Evolutionary conservation across 352 stramenopile genomes (phyloP).

Genomic region (Phytophthora rubi): DNA sequence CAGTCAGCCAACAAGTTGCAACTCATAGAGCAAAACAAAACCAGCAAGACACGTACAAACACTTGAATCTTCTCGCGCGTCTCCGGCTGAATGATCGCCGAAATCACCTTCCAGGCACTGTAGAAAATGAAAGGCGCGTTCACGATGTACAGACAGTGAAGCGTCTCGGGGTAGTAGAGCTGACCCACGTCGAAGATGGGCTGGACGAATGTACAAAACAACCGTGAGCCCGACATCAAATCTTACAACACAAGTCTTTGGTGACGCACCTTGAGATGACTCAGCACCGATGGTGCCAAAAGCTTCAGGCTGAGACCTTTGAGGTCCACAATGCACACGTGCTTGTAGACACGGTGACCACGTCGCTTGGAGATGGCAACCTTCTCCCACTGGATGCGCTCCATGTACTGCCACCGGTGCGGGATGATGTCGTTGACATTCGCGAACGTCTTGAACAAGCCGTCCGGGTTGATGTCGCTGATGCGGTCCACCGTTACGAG

Average conservation of each 20-base stretch:
- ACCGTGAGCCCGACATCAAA: background rate
- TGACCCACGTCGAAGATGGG: constrained; percentile 83
- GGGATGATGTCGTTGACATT: constrained; percentile 63
- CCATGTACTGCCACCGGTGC: constrained; percentile 79
- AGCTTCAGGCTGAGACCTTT: constrained; percentile 78
- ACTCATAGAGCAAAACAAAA: background rate
- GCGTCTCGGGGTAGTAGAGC: constrained; percentile 83
- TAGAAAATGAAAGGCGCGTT: constrained; percentile 88
- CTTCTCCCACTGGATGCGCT: constrained; percentile 84
- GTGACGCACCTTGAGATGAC: constrained; percentile 63
- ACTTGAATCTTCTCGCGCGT: constrained; percentile 88
- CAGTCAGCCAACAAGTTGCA: background rate
- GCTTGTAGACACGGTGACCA: constrained; percentile 76
- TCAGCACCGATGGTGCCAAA: constrained; percentile 56
- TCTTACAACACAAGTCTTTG: background rate
- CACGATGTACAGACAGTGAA: constrained; percentile 80
- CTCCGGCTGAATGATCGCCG: constrained; percentile 68
- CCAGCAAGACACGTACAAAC: constrained; percentile 49
- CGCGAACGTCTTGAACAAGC: constrained; percentile 64
- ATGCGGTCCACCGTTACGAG: constrained; percentile 74
- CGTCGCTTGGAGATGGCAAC: constrained; percentile 67
- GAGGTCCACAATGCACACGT: constrained; percentile 85
- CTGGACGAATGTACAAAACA: constrained; percentile 29
- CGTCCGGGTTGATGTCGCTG: constrained; percentile 67
- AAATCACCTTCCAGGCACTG: constrained; percentile 84